These are phyloP conservation scores for Schrenkiella parvula DNA, from an alignment of 345 rosid genomes.

Conservation along the genomic window DNA sequence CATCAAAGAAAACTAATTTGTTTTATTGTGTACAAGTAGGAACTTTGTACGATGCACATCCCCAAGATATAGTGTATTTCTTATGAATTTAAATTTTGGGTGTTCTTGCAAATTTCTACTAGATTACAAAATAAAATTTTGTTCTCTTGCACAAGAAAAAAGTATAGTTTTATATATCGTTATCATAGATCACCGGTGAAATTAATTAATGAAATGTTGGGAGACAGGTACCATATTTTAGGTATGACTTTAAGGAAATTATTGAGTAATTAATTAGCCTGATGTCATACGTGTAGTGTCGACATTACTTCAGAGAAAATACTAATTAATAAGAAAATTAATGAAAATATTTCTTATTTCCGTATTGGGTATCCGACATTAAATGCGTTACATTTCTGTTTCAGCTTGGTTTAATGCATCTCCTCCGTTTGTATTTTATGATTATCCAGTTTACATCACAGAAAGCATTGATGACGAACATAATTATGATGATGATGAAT, in stretches of 20 bases:
- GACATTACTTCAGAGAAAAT: neutral
- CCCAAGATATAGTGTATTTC: neutral
- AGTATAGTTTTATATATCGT: neutral
- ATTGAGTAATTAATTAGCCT: constrained; percentile 5
- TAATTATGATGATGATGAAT: no score
- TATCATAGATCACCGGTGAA: constrained; percentile 11
- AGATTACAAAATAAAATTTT: neutral
- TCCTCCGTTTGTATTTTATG: neutral
- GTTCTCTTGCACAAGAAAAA: neutral
- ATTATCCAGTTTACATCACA: neutral
- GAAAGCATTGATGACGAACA: no score
- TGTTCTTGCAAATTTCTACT: neutral
- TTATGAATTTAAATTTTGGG: neutral
- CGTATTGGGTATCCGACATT: neutral
- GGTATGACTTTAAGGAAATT: constrained; percentile 24
- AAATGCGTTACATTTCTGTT: neutral
- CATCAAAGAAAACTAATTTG: neutral
- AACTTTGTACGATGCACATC: neutral
- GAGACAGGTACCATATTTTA: constrained; percentile 30
- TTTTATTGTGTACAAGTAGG: neutral
- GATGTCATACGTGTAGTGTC: constrained; percentile 14
- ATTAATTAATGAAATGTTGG: constrained; percentile 15
- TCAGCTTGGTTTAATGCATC: neutral
- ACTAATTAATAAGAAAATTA: neutral
- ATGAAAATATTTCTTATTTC: neutral